Evolutionary conservation across 2,329 filamentous ascomycete genomes (phyloP), one percentile per base, ranked within the genome.

Genomic region (Claviceps fusiformis): DNA sequence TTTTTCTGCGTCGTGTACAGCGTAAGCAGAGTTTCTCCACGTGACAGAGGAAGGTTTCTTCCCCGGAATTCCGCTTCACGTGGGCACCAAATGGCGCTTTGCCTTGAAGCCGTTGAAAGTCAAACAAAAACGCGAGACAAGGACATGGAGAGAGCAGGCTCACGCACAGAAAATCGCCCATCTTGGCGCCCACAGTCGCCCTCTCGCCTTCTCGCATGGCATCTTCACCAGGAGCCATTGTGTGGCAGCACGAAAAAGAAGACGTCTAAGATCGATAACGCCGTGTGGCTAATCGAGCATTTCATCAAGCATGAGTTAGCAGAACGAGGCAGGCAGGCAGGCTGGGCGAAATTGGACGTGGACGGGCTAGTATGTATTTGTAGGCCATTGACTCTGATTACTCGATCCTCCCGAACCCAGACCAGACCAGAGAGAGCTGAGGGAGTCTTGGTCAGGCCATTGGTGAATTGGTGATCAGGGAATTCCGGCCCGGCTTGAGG

Each of bases 111-210:
- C 10, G 24, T 0, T 31, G 19, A 17, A 27, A 27, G 24, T 29
- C 7, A 13, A 52, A 29, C 45, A 31, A n/a, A n/a, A n/a, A n/a
- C n/a, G n/a, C 5, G 17, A 49, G 48, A 44, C 19, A 8, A 43
- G 19, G 5, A 37, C 11, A 33, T 33, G n/a, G 19, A 31, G 29
- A 52, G 24, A 44, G 45, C 60, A 59, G 61, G 50, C 57, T 60
- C 57, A 54, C 65, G 56, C 66, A 69, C 67, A 69, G 55, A 54
- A 69, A 69, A 24, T 64, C 61, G 52, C 58, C 62, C 46, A 68
- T 59, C 60, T 63, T 68, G 52, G 67, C 67, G 56, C 66, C 62
- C 59, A 65, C 65, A 7, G 62, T 59, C 59, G 65, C 65, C 19
- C 46, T 43, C 9, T 19, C 43, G 10, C 44, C 24, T n/a, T 43